These are phyloP conservation scores for Geranium incanum DNA, from an alignment of 441 rosid species.

Conservation along the genomic window DNA sequence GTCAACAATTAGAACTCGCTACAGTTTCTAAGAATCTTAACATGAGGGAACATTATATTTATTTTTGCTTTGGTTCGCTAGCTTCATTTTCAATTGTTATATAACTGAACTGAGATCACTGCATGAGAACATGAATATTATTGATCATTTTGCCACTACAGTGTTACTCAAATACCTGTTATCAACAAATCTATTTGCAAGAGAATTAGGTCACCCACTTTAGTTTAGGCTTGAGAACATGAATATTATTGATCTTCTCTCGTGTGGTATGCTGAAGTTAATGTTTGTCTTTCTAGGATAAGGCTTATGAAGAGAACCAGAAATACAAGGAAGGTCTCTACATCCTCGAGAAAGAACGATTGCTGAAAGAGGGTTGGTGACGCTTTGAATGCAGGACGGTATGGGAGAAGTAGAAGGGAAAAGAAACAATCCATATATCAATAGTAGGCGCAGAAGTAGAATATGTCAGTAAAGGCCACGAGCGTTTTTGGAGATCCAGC, in stretches of 20 bases:
- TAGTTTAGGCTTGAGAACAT: too few relatives aligned
- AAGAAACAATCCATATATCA: neutral
- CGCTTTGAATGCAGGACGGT: slow-evolving; percentile 1
- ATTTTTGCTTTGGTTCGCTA: neutral
- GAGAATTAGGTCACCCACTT: neutral
- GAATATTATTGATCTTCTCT: neutral
- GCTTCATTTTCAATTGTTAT: neutral
- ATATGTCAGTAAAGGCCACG: neutral
- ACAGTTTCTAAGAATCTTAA: neutral
- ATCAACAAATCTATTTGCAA: neutral
- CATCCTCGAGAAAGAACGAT: slow-evolving; percentile 39
- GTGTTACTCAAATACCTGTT: neutral
- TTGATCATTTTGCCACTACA: neutral
- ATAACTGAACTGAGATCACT: neutral
- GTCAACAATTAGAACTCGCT: too few relatives aligned
- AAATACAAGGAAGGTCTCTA: slow-evolving; percentile 38
- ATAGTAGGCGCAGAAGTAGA: neutral
- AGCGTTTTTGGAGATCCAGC: neutral
- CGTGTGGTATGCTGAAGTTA: neutral
- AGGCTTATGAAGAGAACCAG: slow-evolving; percentile 39
- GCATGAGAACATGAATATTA: neutral
- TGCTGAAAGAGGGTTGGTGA: slow-evolving; percentile 36
- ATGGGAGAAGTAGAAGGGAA: neutral
- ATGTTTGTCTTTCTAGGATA: slow-evolving; percentile 26
- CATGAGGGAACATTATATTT: neutral